Base-by-base conservation (phyloP, 2,329 filamentous ascomycete genomes). In the Epichloe aotearoae region DNA sequence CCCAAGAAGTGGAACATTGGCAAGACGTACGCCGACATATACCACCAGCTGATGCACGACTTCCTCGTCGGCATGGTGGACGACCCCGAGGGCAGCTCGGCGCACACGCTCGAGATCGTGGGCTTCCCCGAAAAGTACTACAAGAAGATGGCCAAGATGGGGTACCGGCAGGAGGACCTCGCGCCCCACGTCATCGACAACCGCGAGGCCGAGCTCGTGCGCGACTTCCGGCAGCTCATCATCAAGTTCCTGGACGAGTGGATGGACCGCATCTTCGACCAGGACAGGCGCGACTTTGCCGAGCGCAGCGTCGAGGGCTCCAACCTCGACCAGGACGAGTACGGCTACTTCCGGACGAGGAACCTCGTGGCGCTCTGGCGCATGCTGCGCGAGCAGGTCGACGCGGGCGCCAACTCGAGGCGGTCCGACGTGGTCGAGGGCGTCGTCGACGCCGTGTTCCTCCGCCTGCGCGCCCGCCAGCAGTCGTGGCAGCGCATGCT, bases 71-170 rank as follows among this genome's bases (percentile, higher is more conserved):
- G 74, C 26, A 81, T 89, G 63, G 83, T 97, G 53, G 86, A 96
- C 58, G 87, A 95, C 61, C 79, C 86, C 1, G 82, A 89, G 48
- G 78, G 88, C n/a, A 88, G 82, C 45, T 90, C 90, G 1, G 84
- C 85, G 20, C 88, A 95, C 63, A 86, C 93, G 59, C 79, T 98
- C 19, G 84, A 88, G 56, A 94, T 98, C 57, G 84, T 97, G 61
- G 86, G 94, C 62, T 98, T 91, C 84, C 88, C 87, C 5, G 88
- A 94, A 55, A 93, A 91, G 64, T 98, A 98, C 71, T 95, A 97
- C 69, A 80, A 83, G 61, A 96, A 95, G 70, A 96, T 98, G 89
- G 76, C 75, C 61, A 94, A 94, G 67, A 78, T 98, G 17, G 89
- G 90, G 26, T 84, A 91, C 68, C 72, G 77, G 33, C 78, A 84